phyloP scores from a whole-genome alignment of 2,329 filamentous ascomycete genomes.

The Zalaria obscura region DNA sequence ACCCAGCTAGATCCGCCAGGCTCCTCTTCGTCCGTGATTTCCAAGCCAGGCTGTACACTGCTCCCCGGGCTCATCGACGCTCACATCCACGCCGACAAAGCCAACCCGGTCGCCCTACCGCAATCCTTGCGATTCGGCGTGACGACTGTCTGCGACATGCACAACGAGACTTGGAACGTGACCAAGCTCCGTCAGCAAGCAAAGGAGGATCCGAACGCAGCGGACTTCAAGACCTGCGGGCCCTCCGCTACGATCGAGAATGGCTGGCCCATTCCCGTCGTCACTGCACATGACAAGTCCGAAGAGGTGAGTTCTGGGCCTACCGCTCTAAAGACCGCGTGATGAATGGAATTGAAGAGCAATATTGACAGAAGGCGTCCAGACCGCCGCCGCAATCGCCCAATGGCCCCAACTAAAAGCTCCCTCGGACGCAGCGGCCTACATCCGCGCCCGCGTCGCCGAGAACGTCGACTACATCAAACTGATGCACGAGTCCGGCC shows the following conservation, averaged over 20 bases:
- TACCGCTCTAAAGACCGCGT: neutral
- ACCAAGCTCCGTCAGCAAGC: slow-evolving; percentile 16
- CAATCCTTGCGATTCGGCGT: slow-evolving; percentile 36
- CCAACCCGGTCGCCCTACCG: slow-evolving; percentile 22
- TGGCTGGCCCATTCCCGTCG: slow-evolving; percentile 36
- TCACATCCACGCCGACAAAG: slow-evolving; percentile 33
- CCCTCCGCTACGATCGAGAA: slow-evolving; percentile 36
- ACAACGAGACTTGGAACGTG: slow-evolving; percentile 23
- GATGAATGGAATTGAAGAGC: neutral
- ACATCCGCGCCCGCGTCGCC: slow-evolving; percentile 24
- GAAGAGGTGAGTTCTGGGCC: slow-evolving; percentile 10
- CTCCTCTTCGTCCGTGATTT: slow-evolving; percentile 14
- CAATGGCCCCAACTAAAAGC: slow-evolving; percentile 34
- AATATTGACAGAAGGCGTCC: slow-evolving; percentile 5
- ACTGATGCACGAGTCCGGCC: slow-evolving; percentile 36
- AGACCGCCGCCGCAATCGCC: slow-evolving; percentile 24
- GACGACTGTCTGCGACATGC: slow-evolving; percentile 39
- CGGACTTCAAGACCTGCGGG: slow-evolving; percentile 35
- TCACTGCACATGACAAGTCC: slow-evolving; percentile 23
- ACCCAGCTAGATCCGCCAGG: neutral
- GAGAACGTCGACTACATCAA: slow-evolving; percentile 35
- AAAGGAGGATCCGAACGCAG: slow-evolving; percentile 19
- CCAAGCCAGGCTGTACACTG: slow-evolving; percentile 31
- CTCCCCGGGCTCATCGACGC: slow-evolving; percentile 37
- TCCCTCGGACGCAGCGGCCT: slow-evolving; percentile 26